Conservation (phyloP, 148 eudicot genomes). For the Silene conica region DNA sequence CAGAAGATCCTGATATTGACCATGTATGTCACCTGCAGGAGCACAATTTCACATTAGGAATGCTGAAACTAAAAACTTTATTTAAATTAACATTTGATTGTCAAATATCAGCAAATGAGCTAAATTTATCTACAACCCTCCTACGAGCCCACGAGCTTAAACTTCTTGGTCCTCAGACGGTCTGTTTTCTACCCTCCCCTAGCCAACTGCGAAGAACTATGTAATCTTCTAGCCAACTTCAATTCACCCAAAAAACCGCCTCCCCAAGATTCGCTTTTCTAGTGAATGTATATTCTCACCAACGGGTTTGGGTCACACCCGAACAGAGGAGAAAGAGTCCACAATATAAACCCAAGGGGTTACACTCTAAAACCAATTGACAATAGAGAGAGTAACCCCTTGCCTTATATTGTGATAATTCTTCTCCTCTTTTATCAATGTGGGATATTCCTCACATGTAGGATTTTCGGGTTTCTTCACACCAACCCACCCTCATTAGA, state of each 20-base stretch:
- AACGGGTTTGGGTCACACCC: too few relatives aligned
- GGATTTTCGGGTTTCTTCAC: too few relatives aligned
- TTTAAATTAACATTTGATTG: neutral
- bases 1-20: slow-evolving; percentile 80
- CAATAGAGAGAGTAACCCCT: too few relatives aligned
- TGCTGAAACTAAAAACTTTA: neutral
- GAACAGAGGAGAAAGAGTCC: too few relatives aligned
- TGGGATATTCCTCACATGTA: too few relatives aligned
- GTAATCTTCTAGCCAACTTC: neutral
- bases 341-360: too few relatives aligned
- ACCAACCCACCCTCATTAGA: neutral
- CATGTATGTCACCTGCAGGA: slow-evolving; percentile 77
- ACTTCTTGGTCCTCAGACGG: neutral
- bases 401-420: too few relatives aligned
- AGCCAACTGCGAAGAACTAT: neutral
- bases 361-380: too few relatives aligned
- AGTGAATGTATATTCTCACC: neutral
- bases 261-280: neutral
- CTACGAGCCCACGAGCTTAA: too few relatives aligned
- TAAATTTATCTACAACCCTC: neutral
- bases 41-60: slow-evolving; percentile 19
- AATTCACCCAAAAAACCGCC: neutral
- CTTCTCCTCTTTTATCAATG: too few relatives aligned
- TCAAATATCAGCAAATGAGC: neutral
- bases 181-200: neutral